Base-by-base conservation (phyloP, 306 rosid genomes). In the Pachyrhizus erosus region DNA sequence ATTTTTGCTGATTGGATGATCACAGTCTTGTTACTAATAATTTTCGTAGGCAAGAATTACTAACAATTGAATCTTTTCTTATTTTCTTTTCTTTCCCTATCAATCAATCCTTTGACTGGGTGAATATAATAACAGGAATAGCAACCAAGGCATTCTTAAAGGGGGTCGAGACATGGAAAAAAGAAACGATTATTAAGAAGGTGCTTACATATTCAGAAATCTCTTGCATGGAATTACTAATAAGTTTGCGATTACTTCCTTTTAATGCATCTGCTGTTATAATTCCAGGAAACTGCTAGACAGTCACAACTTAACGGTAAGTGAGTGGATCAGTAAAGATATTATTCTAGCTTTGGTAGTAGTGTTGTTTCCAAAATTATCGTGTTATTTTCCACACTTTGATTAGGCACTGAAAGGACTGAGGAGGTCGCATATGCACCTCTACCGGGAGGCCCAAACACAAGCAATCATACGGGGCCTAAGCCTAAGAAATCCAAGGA, bases 1-100 rank as follows among this genome's bases (percentile, higher is more conserved):
- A 77, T 91, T 88, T 91, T 91, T 46, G 87, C 93, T 5, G 91
- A 91, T 58, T 91, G 93, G 93, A 91, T 91, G 93, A 88, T 91
- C 72, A 89, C 93, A 0, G 82, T 91, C 77, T 84, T 88, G 10
- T 84, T 88, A 18, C 77, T 91, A 39, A 52, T 91, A 6, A 86
- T 91, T 68, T 91, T 89, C 85, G 7, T 86, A 13, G 90, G 91
- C 86, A 83, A 49, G 33, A 42, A 5, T 10, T 49, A 11, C 29
- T 29, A 26, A 26, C 21, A 61, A 26, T 0, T 40, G 1, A 15
- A 5, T n/a, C 5, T 21, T 54, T 24, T 78, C 20, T 15, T 37
- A 2, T 39, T 33, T 21, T 49, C 24, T 49, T 4, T 37, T 48
- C 21, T 79, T 68, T 42, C 24, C 49, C 2, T 27, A 3, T 3